Conservation (phyloP, 306 rosid species). For the Citrullus mucosospermus region DNA sequence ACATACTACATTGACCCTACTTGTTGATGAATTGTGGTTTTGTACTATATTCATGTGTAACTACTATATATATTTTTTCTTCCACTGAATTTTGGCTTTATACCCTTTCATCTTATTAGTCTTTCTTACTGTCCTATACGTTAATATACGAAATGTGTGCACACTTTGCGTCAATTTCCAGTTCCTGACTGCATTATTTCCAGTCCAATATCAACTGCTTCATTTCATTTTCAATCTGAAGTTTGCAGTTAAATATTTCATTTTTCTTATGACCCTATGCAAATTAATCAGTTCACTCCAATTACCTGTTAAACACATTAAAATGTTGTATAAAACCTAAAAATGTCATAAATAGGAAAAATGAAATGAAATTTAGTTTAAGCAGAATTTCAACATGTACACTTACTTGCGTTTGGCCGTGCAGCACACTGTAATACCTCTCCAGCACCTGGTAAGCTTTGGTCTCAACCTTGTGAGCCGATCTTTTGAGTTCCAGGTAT, state of each 20-base stretch:
- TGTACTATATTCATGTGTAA: neutral
- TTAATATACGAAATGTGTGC: neutral
- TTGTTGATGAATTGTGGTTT: neutral
- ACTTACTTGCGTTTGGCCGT: slow-evolving; percentile 19
- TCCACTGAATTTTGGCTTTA: neutral
- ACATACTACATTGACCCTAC: neutral
- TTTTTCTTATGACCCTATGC: neutral
- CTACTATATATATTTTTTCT: neutral
- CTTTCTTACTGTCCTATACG: neutral
- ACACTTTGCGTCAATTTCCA: neutral
- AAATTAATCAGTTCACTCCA: neutral
- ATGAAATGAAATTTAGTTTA: neutral
- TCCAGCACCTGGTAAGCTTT: slow-evolving; percentile 84
- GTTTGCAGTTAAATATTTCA: neutral
- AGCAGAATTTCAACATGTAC: slow-evolving; percentile 4
- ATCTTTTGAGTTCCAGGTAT: slow-evolving; percentile 89
- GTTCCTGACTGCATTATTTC: neutral
- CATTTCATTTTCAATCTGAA: neutral
- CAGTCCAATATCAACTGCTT: neutral
- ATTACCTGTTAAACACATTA: neutral
- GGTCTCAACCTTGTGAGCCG: slow-evolving; percentile 87
- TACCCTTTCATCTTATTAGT: neutral
- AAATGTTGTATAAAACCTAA: neutral
- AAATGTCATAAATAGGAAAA: neutral
- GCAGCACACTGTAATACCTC: slow-evolving; percentile 86